These are phyloP conservation scores for Petasospora fabianii DNA, from an alignment of 1,139 yeast species.

Conservation along the genomic window DNA sequence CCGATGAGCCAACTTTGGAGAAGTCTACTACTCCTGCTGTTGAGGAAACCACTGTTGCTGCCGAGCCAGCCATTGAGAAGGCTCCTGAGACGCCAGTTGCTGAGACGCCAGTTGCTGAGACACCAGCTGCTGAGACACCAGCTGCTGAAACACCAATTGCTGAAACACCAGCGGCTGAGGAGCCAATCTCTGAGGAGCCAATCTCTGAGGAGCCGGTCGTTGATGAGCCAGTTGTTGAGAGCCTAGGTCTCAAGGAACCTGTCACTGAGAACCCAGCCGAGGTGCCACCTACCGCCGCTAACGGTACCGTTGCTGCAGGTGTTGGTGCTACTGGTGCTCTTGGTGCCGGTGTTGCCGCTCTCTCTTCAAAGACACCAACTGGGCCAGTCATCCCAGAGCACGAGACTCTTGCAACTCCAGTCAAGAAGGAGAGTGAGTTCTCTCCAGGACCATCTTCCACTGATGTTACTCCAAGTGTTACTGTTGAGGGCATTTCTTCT, in stretches of 20 bases:
- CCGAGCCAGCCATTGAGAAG: neutral
- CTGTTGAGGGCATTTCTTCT: slow-evolving; percentile 9
- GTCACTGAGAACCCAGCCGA: no score
- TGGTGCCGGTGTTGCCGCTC: neutral
- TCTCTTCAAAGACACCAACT: neutral
- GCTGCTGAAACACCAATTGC: neutral
- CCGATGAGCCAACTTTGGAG: no score
- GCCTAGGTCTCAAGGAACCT: no score
- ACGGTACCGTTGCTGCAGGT: no score
- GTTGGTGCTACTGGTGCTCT: no score
- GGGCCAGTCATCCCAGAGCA: no score
- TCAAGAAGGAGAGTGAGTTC: neutral
- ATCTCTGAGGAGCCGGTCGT: no score
- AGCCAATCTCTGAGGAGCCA: no score
- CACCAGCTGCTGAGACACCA: neutral
- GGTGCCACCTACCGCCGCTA: no score
- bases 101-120: neutral
- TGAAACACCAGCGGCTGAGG: neutral
- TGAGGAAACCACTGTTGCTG: no score
- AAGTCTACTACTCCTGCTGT: no score
- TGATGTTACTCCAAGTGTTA: neutral
- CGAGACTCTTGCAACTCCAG: slow-evolving; percentile 1
- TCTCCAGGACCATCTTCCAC: slow-evolving; percentile 8
- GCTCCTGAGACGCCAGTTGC: neutral
- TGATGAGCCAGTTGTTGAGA: no score